Evolutionary conservation across 1,284 basidiomycete genomes (phyloP), one percentile per base, ranked within the genome.

Genomic region (Melampsora abietis-canadensis): DNA sequence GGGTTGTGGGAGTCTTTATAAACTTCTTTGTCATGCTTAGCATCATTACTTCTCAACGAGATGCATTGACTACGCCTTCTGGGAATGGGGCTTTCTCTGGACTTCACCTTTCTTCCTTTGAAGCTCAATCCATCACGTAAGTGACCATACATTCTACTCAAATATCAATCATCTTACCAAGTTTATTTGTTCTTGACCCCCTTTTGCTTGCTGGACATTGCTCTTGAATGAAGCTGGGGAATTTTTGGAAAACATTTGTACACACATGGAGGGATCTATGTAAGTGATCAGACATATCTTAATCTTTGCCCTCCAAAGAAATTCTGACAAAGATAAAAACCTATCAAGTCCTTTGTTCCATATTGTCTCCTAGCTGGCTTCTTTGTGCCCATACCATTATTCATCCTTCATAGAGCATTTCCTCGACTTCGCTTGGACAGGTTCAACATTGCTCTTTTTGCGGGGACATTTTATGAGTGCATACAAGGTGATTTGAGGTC

Each of bases 51-150:
- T 74, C 48, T 59, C 48, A 74, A 61, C 27, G 70, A 48, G 70
- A 74, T 30, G 70, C 64, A 8, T 44, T 74, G 10, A 47, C 57
- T 30, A 61, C 64, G 19, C 57, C 72, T 17, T 27, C 37, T 47
- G 72, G 72, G 7, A 74, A 67, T 21, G 54, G 51, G 27, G 72
- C 47, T 46, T 74, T 74, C 48, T 66, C 72, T 14, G 72, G 72
- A 17, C 48, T 74, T 47, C 72, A 74, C 47, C 37, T 74, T 47
- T 54, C 54, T 51, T 74, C 72, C 40, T 74, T 74, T 67, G 64
- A 74, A 59, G 63, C 72, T 31, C 72, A 74, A 46, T 66, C 72
- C 47, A 61, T 74, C 40, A 74, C 64, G 72, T 67, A 40, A 31
- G 72, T 19, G 21, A 10, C 40, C 46, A 17, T 4, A 30, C 4